A percentile compares a stretch with the other conserved stretches of the same genome.
phyloP scores from a whole-genome alignment of 116 monocot genomes.

The Cymodocea nodosa region DNA sequence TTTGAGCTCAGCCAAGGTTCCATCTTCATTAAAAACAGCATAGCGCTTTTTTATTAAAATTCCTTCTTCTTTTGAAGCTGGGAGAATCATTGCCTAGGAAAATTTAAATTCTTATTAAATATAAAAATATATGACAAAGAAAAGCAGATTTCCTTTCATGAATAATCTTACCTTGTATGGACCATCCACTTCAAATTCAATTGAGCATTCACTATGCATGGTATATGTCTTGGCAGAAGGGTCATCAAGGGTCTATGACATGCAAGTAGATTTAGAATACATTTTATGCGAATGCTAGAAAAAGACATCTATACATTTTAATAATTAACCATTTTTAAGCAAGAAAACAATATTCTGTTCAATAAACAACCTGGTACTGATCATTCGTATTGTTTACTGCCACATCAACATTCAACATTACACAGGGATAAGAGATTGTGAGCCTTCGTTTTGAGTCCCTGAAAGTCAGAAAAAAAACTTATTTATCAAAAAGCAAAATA shows the following conservation, averaged over 20 bases:
- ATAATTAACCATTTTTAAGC: neutral
- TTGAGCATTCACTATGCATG: slow-evolving; percentile 97
- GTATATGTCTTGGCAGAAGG: slow-evolving; percentile 62
- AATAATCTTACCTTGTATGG: slow-evolving; percentile 69
- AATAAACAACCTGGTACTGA: slow-evolving; percentile 78
- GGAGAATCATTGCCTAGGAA: slow-evolving; percentile 90
- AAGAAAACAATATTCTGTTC: neutral
- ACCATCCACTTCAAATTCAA: slow-evolving; percentile 99
- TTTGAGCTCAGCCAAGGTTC: slow-evolving; percentile 93
- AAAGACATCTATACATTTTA: neutral
- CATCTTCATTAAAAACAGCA: slow-evolving; percentile 99
- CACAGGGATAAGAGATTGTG: slow-evolving; percentile 93
- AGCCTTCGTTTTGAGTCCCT: slow-evolving; percentile 73
- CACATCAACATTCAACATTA: slow-evolving; percentile 98
- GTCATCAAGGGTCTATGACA: slow-evolving; percentile 66
- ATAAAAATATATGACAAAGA: neutral
- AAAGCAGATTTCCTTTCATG: neutral
- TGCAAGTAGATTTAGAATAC: neutral
- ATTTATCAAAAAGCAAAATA: neutral
- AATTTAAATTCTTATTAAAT: neutral
- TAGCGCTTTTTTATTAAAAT: slow-evolving; percentile 96
- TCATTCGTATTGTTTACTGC: slow-evolving; percentile 98
- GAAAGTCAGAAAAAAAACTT: slow-evolving; percentile 3
- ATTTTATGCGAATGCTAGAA: neutral
- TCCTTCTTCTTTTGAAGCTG: slow-evolving; percentile 99